Base-by-base conservation (phyloP, 805 yeast species). In the Saturnispora zaruensis region DNA sequence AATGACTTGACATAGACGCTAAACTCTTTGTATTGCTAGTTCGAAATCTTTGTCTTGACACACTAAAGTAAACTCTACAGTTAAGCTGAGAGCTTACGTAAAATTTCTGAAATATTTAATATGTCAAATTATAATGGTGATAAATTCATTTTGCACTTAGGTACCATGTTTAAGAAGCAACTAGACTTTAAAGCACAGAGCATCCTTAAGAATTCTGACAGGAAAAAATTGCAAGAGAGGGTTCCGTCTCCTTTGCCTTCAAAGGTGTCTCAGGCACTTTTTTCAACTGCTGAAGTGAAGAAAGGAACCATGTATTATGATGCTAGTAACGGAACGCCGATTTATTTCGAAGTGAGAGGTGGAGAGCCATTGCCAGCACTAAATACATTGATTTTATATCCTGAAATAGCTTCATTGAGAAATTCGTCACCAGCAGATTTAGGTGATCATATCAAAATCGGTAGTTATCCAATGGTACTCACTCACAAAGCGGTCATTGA, bases 191-290 rank as follows among this genome's bases (percentile, higher is more conserved):
- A 89, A 66, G 81, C 95, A 3, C 71, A 80, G 46, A 77, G 95
- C 20, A 87, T 87, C 57, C 72, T 93, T 52, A 89, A 88, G 65
- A 78, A 87, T 13, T 84, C 96, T 0, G 97, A 88, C 55, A 71
- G 93, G 38, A 76, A 86, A 55, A 74, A 74, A 54, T 63, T 83
- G 28, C 68, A 73, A 42, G 75, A 73, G 28, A 34, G 52, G 3
- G 28, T 53, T 11, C 64, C 69, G 49, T 21, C 51, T 18, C 59
- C 77, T 36, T 55, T 84, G 46, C 85, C 87, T 9, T 56, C 71
- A 44, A 69, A 74, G 49, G 64, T 84, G 30, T 84, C 85, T 59
- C 79, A 80, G 52, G 78, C 93, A 0, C 74, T 77, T 25, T 87
- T 79, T 64, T 76, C 77, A 52, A 74, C 79, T 54, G 54, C 71